These are phyloP conservation scores for Pneumocystis murina DNA, from an alignment of 1,139 yeast species.

Conservation along the genomic window DNA sequence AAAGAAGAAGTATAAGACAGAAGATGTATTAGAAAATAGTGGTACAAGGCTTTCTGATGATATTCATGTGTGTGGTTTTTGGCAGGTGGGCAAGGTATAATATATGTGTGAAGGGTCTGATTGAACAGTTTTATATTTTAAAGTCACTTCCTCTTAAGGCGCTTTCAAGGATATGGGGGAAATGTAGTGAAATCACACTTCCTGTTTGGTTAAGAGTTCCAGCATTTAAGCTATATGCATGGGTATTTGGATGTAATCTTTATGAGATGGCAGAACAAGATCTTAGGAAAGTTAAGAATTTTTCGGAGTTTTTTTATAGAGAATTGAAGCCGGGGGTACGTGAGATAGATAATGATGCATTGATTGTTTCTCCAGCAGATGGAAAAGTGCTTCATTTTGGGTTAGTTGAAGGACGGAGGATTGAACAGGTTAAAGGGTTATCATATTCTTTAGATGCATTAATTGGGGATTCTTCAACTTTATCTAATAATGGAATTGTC, in stretches of 20 bases:
- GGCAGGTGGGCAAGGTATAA: conserved; percentile 22
- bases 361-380: conserved; percentile 79
- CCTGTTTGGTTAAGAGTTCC: conserved; percentile 85
- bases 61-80: conserved; percentile 17
- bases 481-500: conserved; percentile 14
- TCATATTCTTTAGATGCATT: conserved; percentile 83
- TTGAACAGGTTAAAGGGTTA: conserved; percentile 94
- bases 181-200: conserved; percentile 61
- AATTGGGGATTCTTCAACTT: conserved; percentile 41
- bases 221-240: conserved; percentile 62
- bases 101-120: conserved; percentile 53
- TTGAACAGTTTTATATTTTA: conserved; percentile 55
- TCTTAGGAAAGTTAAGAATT: conserved; percentile 54
- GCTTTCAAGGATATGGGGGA: conserved; percentile 88
- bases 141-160: conserved; percentile 85
- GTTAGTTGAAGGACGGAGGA: conserved; percentile 49
- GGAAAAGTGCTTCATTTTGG: conserved; percentile 85
- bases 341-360: conserved; percentile 47
- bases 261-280: conserved; percentile 82
- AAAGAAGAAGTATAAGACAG: conserved; percentile 1
- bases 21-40: not conserved
- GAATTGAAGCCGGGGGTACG: conserved; percentile 64
- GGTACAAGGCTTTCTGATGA: not conserved
- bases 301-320: conserved; percentile 85
- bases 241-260: conserved; percentile 72